These are phyloP conservation scores for Quercus dentata DNA, from an alignment of 306 rosid species.

Conservation along the genomic window DNA sequence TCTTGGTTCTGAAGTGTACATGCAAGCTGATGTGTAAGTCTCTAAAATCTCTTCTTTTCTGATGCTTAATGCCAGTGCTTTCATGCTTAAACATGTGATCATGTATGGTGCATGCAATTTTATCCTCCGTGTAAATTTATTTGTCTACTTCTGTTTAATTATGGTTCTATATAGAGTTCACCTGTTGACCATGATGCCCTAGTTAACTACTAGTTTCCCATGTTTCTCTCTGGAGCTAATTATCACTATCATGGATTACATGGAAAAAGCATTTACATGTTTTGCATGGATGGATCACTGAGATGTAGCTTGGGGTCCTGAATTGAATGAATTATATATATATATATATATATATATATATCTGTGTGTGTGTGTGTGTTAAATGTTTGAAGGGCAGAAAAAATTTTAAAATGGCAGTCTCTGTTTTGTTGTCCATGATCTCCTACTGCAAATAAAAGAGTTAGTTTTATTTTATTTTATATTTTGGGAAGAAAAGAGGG, in stretches of 20 bases:
- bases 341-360: too few relatives aligned
- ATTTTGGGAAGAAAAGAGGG: neutral
- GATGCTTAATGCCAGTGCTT: neutral
- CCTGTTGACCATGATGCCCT: neutral
- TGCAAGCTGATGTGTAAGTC: slow-evolving; percentile 95
- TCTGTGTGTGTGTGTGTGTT: neutral
- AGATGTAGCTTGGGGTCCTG: neutral
- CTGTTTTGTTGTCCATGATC: neutral
- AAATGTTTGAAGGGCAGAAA: neutral
- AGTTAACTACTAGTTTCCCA: neutral
- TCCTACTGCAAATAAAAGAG: neutral
- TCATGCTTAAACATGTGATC: neutral
- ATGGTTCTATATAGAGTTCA: neutral
- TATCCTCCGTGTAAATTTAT: neutral
- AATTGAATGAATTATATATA: neutral
- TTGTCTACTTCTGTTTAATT: neutral
- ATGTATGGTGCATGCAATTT: neutral
- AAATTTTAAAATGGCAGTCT: neutral
- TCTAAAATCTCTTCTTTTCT: slow-evolving; percentile 4
- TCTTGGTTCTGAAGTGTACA: slow-evolving; percentile 90
- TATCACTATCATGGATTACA: neutral
- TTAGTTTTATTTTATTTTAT: neutral
- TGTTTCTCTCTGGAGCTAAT: slow-evolving; percentile 7
- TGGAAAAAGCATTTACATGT: neutral
- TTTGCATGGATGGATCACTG: neutral